Percentiles rank a stretch among this genome's conserved stretches.
phyloP scores from a whole-genome alignment of 306 rosid species.

The Pueraria montana region DNA sequence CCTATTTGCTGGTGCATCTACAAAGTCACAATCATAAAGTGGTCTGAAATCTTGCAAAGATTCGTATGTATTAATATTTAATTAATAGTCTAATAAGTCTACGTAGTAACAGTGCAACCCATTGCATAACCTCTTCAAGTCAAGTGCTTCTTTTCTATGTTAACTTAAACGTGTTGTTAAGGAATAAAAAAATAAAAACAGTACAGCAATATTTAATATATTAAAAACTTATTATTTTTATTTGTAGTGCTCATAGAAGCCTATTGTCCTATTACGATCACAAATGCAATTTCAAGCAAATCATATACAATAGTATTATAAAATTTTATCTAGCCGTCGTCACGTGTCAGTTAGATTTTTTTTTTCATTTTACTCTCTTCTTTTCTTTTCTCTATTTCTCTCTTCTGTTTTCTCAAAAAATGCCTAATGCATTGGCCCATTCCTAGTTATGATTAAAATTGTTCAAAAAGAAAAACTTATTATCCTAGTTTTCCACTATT shows the following conservation, averaged over 20 bases:
- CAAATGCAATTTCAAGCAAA: not conserved
- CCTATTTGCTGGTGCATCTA: constrained; percentile 49
- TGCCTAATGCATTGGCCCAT: too few relatives aligned
- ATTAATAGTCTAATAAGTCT: not conserved
- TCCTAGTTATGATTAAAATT: not conserved
- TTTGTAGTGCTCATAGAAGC: not conserved
- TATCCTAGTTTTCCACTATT: not conserved
- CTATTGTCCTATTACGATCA: not conserved
- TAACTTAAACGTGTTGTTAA: not conserved
- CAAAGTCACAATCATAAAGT: constrained; percentile 54
- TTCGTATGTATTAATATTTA: constrained; percentile 29
- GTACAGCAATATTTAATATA: not conserved
- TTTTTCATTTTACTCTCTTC: too few relatives aligned
- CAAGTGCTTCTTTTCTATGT: not conserved
- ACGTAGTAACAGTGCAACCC: not conserved
- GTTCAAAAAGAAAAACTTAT: not conserved
- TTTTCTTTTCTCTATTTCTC: too few relatives aligned
- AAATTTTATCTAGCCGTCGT: too few relatives aligned
- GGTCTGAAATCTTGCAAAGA: constrained; percentile 63
- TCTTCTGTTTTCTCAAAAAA: too few relatives aligned
- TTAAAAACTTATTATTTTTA: not conserved
- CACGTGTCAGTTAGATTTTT: too few relatives aligned
- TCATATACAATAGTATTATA: too few relatives aligned
- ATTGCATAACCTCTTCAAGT: not conserved
- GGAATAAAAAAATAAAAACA: not conserved